phyloP scores from a whole-genome alignment of 805 yeast species.

The Pichia manshurica region DNA sequence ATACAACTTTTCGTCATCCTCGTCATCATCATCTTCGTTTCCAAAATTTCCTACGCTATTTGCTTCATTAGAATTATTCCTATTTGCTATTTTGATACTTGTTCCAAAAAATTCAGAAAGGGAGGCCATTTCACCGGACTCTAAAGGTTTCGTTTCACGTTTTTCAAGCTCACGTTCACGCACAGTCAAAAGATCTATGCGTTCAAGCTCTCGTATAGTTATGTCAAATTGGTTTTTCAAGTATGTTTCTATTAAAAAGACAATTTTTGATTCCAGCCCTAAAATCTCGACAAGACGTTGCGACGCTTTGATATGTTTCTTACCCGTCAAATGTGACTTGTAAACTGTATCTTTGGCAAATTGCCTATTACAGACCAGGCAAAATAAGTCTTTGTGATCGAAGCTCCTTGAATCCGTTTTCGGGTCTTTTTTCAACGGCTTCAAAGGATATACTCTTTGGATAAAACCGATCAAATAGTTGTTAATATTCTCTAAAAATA shows the following conservation, averaged over 20 bases:
- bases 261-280: constrained; percentile 7
- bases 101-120: constrained; percentile 21
- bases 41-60: constrained; percentile 22
- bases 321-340: constrained; percentile 64
- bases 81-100: not conserved
- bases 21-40: constrained; percentile 21
- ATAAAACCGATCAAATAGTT: constrained; percentile 48
- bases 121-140: constrained; percentile 5
- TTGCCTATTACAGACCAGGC: constrained; percentile 55
- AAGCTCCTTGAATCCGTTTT: not conserved
- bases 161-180: constrained; percentile 59
- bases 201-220: constrained; percentile 58
- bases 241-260: not conserved
- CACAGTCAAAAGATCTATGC: constrained; percentile 62
- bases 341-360: constrained; percentile 65
- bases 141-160: constrained; percentile 29
- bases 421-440: constrained; percentile 23
- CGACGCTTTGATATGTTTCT: constrained; percentile 59
- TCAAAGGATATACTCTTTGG: constrained; percentile 43
- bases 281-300: not conserved
- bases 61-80: constrained; percentile 23
- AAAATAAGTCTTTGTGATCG: constrained; percentile 31
- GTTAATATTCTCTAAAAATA: constrained; percentile 42
- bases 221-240: constrained; percentile 38
- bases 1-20: constrained; percentile 28